A percentile compares a stretch with the other conserved stretches of the same genome.
phyloP scores from a whole-genome alignment of 2,329 filamentous ascomycete species.

The Colletotrichum melonis region DNA sequence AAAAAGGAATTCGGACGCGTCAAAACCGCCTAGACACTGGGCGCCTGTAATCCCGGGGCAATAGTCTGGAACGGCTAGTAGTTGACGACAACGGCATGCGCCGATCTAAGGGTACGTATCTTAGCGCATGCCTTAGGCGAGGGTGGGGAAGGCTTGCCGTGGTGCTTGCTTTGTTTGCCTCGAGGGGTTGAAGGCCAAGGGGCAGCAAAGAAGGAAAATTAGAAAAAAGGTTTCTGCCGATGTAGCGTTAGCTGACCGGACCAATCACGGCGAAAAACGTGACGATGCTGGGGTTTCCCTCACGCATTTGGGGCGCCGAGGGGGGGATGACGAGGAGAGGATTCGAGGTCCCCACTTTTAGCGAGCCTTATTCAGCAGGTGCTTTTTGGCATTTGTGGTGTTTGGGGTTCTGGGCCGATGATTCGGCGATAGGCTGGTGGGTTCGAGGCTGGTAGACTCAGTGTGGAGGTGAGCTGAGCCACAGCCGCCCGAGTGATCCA shows the following conservation, averaged over 20 bases:
- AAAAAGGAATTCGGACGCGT: constrained; percentile 16
- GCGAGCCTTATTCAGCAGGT: constrained; percentile 30
- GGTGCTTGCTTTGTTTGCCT: constrained; percentile 21
- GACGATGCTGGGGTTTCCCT: constrained; percentile 11
- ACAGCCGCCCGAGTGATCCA: constrained; percentile 10
- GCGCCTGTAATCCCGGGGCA: constrained; percentile 29
- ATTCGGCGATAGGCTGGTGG: not conserved
- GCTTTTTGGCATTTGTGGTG: not conserved
- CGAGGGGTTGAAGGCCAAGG: constrained; percentile 35
- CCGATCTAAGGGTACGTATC: constrained; percentile 29
- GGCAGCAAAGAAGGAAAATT: constrained; percentile 22
- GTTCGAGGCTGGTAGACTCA: not conserved
- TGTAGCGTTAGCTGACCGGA: constrained; percentile 19
- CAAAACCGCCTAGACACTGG: constrained; percentile 3
- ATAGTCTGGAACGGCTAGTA: constrained; percentile 24
- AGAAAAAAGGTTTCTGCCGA: constrained; percentile 34
- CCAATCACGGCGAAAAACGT: constrained; percentile 25
- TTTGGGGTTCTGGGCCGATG: not conserved
- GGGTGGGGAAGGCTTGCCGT: constrained; percentile 27
- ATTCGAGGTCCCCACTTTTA: constrained; percentile 13
- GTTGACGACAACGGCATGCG: constrained; percentile 26
- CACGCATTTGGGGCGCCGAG: constrained; percentile 6
- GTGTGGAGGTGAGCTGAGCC: not conserved
- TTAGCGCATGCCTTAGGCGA: constrained; percentile 15
- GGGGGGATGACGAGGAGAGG: constrained; percentile 27